Evolutionary conservation across 1,284 basidiomycete genomes (phyloP), one percentile per base, ranked within the genome.

Genomic region (Papiliotrema terrestris): DNA sequence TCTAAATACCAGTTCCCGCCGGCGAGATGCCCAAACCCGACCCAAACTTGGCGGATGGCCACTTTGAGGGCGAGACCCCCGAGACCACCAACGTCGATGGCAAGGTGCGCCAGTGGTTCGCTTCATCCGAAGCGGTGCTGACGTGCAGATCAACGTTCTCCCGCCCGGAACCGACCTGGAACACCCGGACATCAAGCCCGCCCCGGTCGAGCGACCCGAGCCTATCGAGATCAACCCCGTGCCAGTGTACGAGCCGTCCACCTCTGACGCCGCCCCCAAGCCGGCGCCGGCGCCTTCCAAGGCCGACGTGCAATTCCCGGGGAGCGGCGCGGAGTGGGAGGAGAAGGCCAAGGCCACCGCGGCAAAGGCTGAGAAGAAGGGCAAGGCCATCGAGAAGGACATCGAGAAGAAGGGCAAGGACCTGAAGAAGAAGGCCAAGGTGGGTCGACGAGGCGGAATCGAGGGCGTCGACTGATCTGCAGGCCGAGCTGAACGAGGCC

Each of bases 391-490:
- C 23, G 60, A 74, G 32, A 67, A 72, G 42, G 81, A 83, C 44
- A 66, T 82, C 23, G 81, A 84, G 56, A 80, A 79, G 55, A 63
- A 66, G 37, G 81, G 84, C 49, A 79, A 76, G 53, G 87, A 90
- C 59, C 75, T 90, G 20, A 79, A 80, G 14, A 75, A 79, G 56
- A 78, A 78, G 57, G 76, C 73, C 22, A 72, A 75, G 68, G 81
- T 80, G 56, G 58, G 78, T 68, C 29, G 26, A 29, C 44, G 35
- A 50, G 43, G 44, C 39, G 46, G 43, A 25, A 49, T 35, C n/a
- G 46, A 42, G 19, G 53, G 48, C 52, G 76, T 72, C 68, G 77
- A 23, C 72, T 75, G 55, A 68, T 66, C 25, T 58, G 54, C 49
- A 75, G 74, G 66, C 60, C 46, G 76, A 76, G 60, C 49, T 71